Conservation (phyloP, 805 yeast genomes). For the Schizosaccharomyces pombe region DNA sequence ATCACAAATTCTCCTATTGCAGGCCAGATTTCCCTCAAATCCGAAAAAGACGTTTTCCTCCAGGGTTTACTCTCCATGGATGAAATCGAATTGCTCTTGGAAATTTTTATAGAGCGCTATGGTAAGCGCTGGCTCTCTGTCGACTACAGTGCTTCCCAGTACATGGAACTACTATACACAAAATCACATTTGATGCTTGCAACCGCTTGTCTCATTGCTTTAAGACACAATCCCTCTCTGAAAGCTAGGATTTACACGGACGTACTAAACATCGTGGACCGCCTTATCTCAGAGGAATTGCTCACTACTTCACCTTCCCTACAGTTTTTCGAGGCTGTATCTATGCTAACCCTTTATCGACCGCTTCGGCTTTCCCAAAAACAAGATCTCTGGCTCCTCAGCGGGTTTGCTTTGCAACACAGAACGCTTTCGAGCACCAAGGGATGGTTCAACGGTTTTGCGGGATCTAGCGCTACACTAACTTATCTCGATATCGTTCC, state of each 20-base stretch:
- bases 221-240: not conserved
- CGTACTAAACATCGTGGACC: not conserved
- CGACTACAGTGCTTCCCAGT: not conserved
- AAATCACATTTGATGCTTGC: not conserved
- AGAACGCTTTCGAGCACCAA: not conserved
- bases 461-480: not conserved
- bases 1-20: not conserved
- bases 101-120: not conserved
- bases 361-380: not conserved
- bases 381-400: conserved; percentile 2
- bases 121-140: not conserved
- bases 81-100: not conserved
- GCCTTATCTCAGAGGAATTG: not conserved
- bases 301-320: conserved; percentile 1
- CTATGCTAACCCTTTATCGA: not conserved
- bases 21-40: not conserved
- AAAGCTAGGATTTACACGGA: not conserved
- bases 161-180: not conserved
- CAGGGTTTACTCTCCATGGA: not conserved
- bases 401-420: not conserved
- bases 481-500: conserved; percentile 1
- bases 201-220: not conserved
- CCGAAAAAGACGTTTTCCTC: not conserved
- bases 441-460: conserved; percentile 1
- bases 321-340: not conserved